A percentile compares a stretch with the other conserved stretches of the same genome.
Evolutionary conservation across 805 yeast species (phyloP).

Genomic region (Yamadazyma sp.): DNA sequence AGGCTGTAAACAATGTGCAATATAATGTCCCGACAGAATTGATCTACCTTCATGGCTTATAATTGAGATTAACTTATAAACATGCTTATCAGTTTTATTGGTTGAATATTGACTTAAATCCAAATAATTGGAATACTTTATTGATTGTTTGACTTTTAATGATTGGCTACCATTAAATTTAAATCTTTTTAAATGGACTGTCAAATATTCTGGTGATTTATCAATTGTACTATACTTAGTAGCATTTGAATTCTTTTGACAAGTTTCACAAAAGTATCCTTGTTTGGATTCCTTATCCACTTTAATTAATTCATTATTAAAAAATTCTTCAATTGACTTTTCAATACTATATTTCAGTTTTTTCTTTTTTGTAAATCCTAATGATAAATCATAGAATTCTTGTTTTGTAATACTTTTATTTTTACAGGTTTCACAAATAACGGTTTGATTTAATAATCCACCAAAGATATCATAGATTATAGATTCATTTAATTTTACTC

Average conservation of each 20-base stretch:
- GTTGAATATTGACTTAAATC: constrained; percentile 61
- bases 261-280: constrained; percentile 86
- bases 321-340: constrained; percentile 75
- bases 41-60: constrained; percentile 95
- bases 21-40: constrained; percentile 88
- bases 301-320: constrained; percentile 75
- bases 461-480: constrained; percentile 93
- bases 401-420: constrained; percentile 83
- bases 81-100: constrained; percentile 30
- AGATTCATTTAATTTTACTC: constrained; percentile 76
- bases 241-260: constrained; percentile 76
- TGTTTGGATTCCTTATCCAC: constrained; percentile 71
- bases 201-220: constrained; percentile 82
- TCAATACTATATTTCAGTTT: constrained; percentile 58
- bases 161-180: constrained; percentile 75
- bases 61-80: constrained; percentile 74
- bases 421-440: constrained; percentile 80
- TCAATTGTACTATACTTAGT: constrained; percentile 69
- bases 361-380: constrained; percentile 59
- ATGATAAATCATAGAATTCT: constrained; percentile 88
- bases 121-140: constrained; percentile 72
- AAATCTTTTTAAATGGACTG: constrained; percentile 86
- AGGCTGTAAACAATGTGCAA: constrained; percentile 88
- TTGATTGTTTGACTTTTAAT: constrained; percentile 83
- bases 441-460: constrained; percentile 80